Conservation (phyloP, 73 alveolate genomes). For the Diophrys sp. region DNA sequence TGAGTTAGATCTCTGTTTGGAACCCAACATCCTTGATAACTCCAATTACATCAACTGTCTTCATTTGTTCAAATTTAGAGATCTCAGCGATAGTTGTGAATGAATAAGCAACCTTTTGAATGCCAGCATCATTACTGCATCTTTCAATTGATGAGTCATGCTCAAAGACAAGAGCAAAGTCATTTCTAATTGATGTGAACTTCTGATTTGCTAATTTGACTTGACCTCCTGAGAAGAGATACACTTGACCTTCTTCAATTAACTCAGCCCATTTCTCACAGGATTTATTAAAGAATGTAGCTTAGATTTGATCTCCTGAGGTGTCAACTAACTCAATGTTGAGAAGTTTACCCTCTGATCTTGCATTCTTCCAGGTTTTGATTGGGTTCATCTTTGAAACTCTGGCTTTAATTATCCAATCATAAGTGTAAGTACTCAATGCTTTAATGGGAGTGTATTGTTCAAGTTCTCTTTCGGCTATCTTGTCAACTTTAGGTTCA, state of each 20-base stretch:
- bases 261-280: slow-evolving; percentile 65
- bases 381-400: slow-evolving; percentile 65
- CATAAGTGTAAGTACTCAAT: slow-evolving; percentile 66
- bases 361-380: slow-evolving; percentile 67
- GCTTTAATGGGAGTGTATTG: slow-evolving; percentile 78
- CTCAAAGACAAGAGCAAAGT: slow-evolving; percentile 68
- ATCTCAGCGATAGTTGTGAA: slow-evolving; percentile 41
- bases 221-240: slow-evolving; percentile 64
- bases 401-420: slow-evolving; percentile 79
- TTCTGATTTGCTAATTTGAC: slow-evolving; percentile 72
- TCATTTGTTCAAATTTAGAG: slow-evolving; percentile 19
- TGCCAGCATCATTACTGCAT: slow-evolving; percentile 55
- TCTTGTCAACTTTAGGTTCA: too few relatives aligned
- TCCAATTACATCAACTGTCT: slow-evolving; percentile 57
- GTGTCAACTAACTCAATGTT: slow-evolving; percentile 73
- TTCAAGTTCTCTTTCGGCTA: slow-evolving; percentile 9
- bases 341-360: slow-evolving; percentile 66
- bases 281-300: slow-evolving; percentile 74
- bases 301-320: slow-evolving; percentile 66
- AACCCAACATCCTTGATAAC: slow-evolving; percentile 39
- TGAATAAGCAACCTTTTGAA: slow-evolving; percentile 28
- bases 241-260: slow-evolving; percentile 68
- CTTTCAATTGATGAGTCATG: slow-evolving; percentile 48
- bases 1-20: slow-evolving; percentile 22
- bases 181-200: slow-evolving; percentile 73